phyloP scores from a whole-genome alignment of 495 filamentous ascomycete genomes.

The Penicillium turbatum region DNA sequence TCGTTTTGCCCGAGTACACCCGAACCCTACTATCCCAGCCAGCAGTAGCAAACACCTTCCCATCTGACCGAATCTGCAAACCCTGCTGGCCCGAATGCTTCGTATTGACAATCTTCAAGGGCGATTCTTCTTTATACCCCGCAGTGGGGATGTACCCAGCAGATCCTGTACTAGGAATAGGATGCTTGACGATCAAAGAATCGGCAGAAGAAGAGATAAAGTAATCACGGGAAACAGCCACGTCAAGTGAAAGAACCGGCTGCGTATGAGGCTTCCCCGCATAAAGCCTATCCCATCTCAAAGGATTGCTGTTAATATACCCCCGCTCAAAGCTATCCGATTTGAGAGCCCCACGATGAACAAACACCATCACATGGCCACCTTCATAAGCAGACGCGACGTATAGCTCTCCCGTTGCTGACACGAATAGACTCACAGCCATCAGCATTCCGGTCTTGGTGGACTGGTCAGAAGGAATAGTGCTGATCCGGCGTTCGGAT shows the following conservation, averaged over 20 bases:
- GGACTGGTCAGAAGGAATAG: constrained; percentile 52
- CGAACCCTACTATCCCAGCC: constrained; percentile 84
- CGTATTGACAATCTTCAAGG: constrained; percentile 63
- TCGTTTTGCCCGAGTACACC: constrained; percentile 73
- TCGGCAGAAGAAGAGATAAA: constrained; percentile 87
- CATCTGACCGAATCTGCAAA: constrained; percentile 72
- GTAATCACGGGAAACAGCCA: constrained; percentile 51
- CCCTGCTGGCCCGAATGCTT: constrained; percentile 89
- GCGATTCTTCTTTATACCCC: constrained; percentile 27
- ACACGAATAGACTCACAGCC: constrained; percentile 61
- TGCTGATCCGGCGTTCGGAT: constrained; percentile 60
- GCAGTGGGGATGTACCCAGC: constrained; percentile 9
- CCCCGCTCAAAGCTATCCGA: constrained; percentile 8
- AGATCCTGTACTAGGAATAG: constrained; percentile 37
- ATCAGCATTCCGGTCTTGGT: constrained; percentile 86
- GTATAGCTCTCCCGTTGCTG: constrained; percentile 31
- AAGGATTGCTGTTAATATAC: constrained; percentile 10
- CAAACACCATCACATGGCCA: constrained; percentile 63
- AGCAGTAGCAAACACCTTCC: constrained; percentile 80
- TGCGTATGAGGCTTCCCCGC: constrained; percentile 66
- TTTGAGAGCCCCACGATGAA: constrained; percentile 27
- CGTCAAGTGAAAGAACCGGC: constrained; percentile 76
- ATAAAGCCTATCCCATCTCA: constrained; percentile 64
- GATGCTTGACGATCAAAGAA: constrained; percentile 59
- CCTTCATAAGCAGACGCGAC: constrained; percentile 83